These are phyloP conservation scores for Beta vulgaris DNA, from an alignment of 148 eudicot genomes.

Conservation along the genomic window DNA sequence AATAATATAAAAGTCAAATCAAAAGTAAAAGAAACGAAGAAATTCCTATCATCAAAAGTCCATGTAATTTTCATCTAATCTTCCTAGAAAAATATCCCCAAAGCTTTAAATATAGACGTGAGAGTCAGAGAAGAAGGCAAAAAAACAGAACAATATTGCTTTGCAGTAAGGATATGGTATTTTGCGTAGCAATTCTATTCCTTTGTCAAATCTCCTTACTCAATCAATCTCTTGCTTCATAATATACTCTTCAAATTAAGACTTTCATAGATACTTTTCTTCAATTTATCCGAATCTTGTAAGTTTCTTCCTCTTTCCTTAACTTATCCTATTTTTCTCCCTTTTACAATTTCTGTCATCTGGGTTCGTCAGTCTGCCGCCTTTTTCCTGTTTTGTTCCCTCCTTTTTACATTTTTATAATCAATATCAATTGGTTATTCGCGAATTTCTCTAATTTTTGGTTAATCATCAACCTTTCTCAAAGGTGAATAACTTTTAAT, in stretches of 20 bases:
- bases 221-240: slow-evolving; percentile 19
- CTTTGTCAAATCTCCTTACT: not conserved
- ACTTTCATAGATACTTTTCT: slow-evolving; percentile 1
- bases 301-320: slow-evolving; percentile 35
- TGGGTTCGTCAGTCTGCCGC: not conserved
- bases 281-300: slow-evolving; percentile 42
- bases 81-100: not conserved
- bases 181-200: not conserved
- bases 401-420: not conserved
- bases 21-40: too few species aligned
- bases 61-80: too few species aligned
- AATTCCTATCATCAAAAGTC: too few species aligned
- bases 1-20: too few species aligned
- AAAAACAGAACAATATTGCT: not conserved
- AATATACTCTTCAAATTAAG: not conserved
- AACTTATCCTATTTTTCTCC: not conserved
- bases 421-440: slow-evolving; percentile 10
- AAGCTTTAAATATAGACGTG: slow-evolving; percentile 10
- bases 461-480: not conserved
- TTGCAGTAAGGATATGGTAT: not conserved
- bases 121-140: not conserved
- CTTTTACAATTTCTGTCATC: slow-evolving; percentile 8
- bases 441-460: not conserved
- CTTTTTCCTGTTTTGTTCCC: not conserved
- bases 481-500: slow-evolving; percentile 11